Conservation (phyloP, 306 rosid species). For the Mimosa pudica region DNA sequence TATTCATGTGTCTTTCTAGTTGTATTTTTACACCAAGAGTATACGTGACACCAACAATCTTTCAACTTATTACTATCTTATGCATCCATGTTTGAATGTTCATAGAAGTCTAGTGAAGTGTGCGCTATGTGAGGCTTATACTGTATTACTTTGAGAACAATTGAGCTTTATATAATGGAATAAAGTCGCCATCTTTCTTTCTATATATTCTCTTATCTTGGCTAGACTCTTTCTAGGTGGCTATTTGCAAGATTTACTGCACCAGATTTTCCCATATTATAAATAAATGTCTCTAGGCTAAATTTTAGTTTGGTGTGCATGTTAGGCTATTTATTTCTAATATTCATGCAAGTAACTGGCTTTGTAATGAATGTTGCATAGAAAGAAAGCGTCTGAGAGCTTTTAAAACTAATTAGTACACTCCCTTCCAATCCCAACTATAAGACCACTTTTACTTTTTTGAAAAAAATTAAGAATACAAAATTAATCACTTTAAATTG, state of each 20-base stretch:
- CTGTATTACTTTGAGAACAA: conserved; percentile 3
- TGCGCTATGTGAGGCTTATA: conserved; percentile 4
- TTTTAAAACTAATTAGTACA: not conserved
- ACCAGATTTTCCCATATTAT: not conserved
- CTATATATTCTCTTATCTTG: not conserved
- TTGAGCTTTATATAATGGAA: not conserved
- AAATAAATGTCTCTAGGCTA: not conserved
- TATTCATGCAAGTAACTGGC: too few relatives aligned
- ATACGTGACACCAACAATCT: conserved; percentile 26
- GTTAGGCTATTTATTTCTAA: not conserved
- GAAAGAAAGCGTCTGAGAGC: not conserved
- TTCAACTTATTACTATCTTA: conserved; percentile 38
- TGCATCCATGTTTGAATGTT: not conserved
- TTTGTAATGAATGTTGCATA: not conserved
- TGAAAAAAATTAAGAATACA: too few relatives aligned
- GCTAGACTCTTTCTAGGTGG: not conserved
- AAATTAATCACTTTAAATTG: too few relatives aligned
- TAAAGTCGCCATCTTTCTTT: not conserved
- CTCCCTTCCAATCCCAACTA: too few relatives aligned
- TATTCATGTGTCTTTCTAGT: conserved; percentile 2
- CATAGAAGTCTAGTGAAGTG: not conserved
- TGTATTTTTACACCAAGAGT: not conserved
- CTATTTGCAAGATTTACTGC: not conserved
- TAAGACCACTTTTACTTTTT: too few relatives aligned
- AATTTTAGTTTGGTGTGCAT: not conserved